phyloP scores from a whole-genome alignment of 192 early-diverging fungal genomes.

The Coemansia sp. region DNA sequence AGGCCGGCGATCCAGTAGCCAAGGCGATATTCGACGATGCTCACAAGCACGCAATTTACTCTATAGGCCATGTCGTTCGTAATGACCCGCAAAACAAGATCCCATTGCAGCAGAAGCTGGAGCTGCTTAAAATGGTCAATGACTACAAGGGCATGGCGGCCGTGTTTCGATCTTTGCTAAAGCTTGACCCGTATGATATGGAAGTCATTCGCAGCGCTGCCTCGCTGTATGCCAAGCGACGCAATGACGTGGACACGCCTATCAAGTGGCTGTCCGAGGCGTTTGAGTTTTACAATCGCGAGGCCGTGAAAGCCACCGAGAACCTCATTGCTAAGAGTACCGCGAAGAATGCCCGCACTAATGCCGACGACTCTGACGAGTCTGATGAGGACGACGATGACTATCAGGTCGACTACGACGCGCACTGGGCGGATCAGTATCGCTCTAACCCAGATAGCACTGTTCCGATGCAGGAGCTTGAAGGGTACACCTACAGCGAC shows the following conservation, averaged over 20 bases:
- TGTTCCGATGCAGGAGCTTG: conserved; percentile 50
- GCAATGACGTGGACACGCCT: conserved; percentile 40
- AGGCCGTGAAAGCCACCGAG: conserved; percentile 64
- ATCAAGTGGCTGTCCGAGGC: conserved; percentile 41
- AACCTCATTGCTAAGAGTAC: conserved; percentile 54
- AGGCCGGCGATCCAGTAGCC: conserved; percentile 19
- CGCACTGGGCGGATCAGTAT: conserved; percentile 41
- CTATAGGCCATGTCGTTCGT: conserved; percentile 66
- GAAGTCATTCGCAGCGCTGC: conserved; percentile 65
- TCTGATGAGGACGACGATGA: conserved; percentile 1
- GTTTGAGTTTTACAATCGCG: conserved; percentile 54
- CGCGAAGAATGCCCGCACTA: conserved; percentile 8
- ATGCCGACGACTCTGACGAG: background rate
- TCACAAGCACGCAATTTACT: conserved; percentile 80
- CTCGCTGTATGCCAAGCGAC: conserved; percentile 57
- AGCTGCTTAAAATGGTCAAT: conserved; percentile 60
- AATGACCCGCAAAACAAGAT: conserved; percentile 68
- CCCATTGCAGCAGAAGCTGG: conserved; percentile 68
- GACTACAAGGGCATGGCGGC: conserved; percentile 58
- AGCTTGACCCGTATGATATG: conserved; percentile 66
- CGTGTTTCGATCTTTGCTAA: conserved; percentile 62
- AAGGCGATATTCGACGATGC: conserved; percentile 58
- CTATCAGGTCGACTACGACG: conserved; percentile 15
- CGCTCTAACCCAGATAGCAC: conserved; percentile 25
- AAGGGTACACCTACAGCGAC: conserved; percentile 72